Conservation (phyloP, 2,329 filamentous ascomycete species). For the Hymenoscyphus infarciens region DNA sequence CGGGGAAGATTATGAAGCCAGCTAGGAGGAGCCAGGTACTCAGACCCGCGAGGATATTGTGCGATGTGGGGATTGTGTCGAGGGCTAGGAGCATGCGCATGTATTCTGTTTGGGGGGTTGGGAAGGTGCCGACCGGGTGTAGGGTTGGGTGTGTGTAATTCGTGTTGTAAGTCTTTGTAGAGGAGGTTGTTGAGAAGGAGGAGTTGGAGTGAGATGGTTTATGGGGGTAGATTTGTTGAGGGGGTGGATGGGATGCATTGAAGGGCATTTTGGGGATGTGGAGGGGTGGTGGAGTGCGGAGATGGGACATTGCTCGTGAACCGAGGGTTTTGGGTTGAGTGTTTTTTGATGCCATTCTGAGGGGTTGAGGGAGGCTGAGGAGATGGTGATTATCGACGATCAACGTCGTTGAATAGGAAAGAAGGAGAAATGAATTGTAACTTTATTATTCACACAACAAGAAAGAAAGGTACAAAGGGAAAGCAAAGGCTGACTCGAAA, state of each 20-base stretch:
- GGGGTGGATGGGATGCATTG: background rate
- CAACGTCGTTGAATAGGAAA: constrained; percentile 1
- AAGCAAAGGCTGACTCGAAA: background rate
- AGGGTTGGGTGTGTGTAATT: constrained; percentile 7
- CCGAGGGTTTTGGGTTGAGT: constrained; percentile 2
- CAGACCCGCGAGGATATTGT: constrained; percentile 32
- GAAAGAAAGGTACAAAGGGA: background rate
- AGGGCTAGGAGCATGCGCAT: constrained; percentile 32
- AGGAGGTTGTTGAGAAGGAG: constrained; percentile 10
- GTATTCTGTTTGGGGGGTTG: constrained; percentile 29
- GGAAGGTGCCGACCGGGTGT: constrained; percentile 19
- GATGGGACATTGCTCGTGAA: constrained; percentile 7
- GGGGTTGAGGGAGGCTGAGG: too few relatives aligned
- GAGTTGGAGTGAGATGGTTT: background rate
- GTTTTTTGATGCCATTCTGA: constrained; percentile 13
- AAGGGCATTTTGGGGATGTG: constrained; percentile 6
- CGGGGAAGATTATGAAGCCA: constrained; percentile 33
- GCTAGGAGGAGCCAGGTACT: constrained; percentile 32
- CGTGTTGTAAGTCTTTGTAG: background rate
- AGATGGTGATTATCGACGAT: background rate
- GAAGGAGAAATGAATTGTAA: background rate
- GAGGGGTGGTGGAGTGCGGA: constrained; percentile 8
- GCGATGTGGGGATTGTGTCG: constrained; percentile 30
- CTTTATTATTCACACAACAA: background rate
- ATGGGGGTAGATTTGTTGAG: background rate